A percentile compares a stretch with the other conserved stretches of the same genome.
Evolutionary conservation across 352 stramenopile genomes (phyloP).

Genomic region (Globisporangium nunn): DNA sequence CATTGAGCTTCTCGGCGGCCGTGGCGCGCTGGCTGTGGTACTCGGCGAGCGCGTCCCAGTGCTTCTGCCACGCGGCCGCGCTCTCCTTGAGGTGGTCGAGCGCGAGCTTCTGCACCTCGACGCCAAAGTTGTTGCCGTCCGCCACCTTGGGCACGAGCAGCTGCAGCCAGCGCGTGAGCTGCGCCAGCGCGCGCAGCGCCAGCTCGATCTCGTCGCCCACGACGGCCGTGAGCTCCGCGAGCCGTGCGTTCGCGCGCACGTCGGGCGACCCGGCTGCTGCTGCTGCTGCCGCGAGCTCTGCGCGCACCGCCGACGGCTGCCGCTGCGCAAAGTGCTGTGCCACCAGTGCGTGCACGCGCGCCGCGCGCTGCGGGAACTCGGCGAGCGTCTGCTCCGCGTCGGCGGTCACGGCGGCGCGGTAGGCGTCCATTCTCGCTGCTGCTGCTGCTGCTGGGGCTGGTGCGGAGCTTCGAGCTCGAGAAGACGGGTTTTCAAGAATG

Average conservation of each 20-base stretch:
- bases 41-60: constrained; percentile 63
- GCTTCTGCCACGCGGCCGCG: constrained; percentile 63
- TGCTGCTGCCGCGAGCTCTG: constrained; percentile 20
- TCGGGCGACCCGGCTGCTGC: constrained; percentile 21
- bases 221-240: constrained; percentile 30
- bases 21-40: constrained; percentile 60
- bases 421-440: constrained; percentile 35
- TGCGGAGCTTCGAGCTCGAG: background rate
- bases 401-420: constrained; percentile 30
- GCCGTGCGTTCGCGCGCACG: constrained; percentile 32
- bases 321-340: constrained; percentile 39
- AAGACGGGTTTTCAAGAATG: background rate
- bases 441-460: background rate
- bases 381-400: constrained; percentile 34
- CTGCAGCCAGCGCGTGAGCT: constrained; percentile 67
- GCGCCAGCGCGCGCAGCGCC: constrained; percentile 34
- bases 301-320: constrained; percentile 29
- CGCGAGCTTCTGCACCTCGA: constrained; percentile 80
- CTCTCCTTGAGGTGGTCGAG: constrained; percentile 63
- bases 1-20: constrained; percentile 65
- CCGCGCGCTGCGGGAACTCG: constrained; percentile 39
- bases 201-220: constrained; percentile 52
- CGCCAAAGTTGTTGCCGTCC: constrained; percentile 86
- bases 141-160: constrained; percentile 68
- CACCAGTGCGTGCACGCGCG: constrained; percentile 37